phyloP scores from a whole-genome alignment of 139 green algal genomes.

The Volvox reticuliferus region DNA sequence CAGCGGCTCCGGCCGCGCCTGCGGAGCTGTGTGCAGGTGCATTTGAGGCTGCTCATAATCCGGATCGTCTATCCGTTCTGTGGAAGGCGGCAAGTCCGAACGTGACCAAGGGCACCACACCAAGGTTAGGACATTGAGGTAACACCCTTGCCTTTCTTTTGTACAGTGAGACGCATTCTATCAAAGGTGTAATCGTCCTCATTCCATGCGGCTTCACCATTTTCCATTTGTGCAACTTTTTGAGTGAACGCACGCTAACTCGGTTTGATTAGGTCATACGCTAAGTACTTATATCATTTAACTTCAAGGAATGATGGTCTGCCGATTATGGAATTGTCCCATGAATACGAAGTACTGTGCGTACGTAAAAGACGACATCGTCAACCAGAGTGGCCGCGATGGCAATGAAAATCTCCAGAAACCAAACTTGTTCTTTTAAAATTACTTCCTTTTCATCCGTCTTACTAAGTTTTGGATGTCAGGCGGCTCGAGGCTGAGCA shows the following conservation, averaged over 20 bases:
- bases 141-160: neutral
- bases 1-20: neutral
- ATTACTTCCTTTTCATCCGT: no score
- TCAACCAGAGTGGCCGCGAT: no score
- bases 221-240: constrained; percentile 14
- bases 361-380: no score
- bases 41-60: constrained; percentile 24
- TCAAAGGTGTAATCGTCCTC: constrained; percentile 24
- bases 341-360: no score
- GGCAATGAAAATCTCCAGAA: no score
- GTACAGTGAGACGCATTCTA: neutral
- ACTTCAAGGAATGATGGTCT: no score
- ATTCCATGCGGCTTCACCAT: neutral
- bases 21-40: neutral
- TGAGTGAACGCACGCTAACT: neutral
- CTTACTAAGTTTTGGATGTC: no score
- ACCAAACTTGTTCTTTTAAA: no score
- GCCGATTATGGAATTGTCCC: no score
- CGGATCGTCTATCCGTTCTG: neutral
- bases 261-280: neutral
- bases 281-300: neutral
- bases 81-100: neutral
- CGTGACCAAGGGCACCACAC: neutral
- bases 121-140: neutral
- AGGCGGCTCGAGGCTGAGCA: no score